Base-by-base conservation (phyloP, 2,329 filamentous ascomycete genomes). In the Sclerotinia minor region DNA sequence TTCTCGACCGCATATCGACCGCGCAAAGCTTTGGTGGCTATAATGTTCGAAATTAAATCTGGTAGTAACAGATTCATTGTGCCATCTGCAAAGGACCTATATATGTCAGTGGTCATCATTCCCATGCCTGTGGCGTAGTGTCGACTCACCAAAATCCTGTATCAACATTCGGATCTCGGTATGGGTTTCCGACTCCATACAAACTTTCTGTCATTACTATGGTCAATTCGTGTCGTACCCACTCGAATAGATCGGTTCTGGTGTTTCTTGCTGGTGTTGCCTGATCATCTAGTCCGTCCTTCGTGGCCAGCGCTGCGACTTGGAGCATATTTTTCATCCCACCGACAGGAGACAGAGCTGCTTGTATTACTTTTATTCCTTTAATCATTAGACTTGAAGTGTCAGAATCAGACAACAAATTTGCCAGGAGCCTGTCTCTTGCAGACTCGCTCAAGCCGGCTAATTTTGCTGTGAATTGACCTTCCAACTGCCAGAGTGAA, bases 401-500 rank as follows among this genome's bases (percentile, higher is more conserved):
- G 2, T 53, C 44, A 26, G 35, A 53, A 17, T 32, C 64, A 2
- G 47, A 41, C 7, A 32, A 44, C 4, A 53, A 5, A 41, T 61
- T 29, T 19, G 45, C 8, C 7, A 60, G 44, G 13, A 61, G 38
- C 50, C 38, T 52, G 4, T 65, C 54, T 21, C 53, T 26, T 21
- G n/a, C 64, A 6, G n/a, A n/a, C 53, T 45, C 6, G 29, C 44
- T 60, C 32, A 66, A 35, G 19, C 44, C 57, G 15, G 21, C 54
- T 32, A 66, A 9, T 32, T 53, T 24, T 8, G 47, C 64, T 41
- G 53, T 59, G 11, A 65, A 65, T 32, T 15, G 21, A 17, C 24
- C 53, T n/a, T 65, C 64, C n/a, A 65, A 38, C 19, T 65, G 44
- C 64, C 64, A 66, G 11, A 61, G 57, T 3, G 55, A 60, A n/a